Evolutionary conservation across 2,329 filamentous ascomycete species (phyloP), one percentile per base, ranked within the genome.

Genomic region (Fusarium proliferatum): DNA sequence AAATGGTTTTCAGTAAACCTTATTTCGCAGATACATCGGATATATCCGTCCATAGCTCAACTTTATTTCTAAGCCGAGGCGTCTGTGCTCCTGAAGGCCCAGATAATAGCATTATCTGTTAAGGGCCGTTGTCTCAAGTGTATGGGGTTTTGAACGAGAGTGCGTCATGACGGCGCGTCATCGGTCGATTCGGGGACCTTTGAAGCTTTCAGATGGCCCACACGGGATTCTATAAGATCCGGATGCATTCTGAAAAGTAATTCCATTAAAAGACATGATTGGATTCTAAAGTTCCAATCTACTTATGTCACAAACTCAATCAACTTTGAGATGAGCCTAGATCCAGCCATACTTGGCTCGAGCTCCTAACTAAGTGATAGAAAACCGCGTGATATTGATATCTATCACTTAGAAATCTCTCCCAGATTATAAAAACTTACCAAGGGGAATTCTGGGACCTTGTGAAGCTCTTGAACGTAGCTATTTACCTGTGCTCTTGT

Each of bases 301-400:
- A 9, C 21, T 28, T 6, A 21, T 46, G 23, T 46, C 17, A 28
- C 15, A 28, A 6, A 11, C 23, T 46, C 9, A 28, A 15, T 12
- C 21, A 34, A 6, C 6, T 5, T n/a, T 4, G 13, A 30, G 26
- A 48, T 10, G 4, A 11, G 26, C 26, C 19, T 30, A 10, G 19
- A 21, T 21, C 2, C 3, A 5, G 9, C 6, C 2, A 30, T 0
- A 4, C 13, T 16, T 21, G 0, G 9, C 9, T 16, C 13, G 11
- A 16, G 19, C 26, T 30, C 19, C 11, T n/a, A 7, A 11, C 11
- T n/a, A 10, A 11, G 3, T 30, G 9, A 10, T 48, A 7, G 5
- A 21, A 21, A 11, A 1, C 6, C 9, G 30, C 19, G 9, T 3
- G 19, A 1, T 9, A 30, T 21, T 1, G 9, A 21, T 21, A 0